Evolutionary conservation across 164 flowering plant genomes (phyloP).

Genomic region (Paratinospora sagittata): DNA sequence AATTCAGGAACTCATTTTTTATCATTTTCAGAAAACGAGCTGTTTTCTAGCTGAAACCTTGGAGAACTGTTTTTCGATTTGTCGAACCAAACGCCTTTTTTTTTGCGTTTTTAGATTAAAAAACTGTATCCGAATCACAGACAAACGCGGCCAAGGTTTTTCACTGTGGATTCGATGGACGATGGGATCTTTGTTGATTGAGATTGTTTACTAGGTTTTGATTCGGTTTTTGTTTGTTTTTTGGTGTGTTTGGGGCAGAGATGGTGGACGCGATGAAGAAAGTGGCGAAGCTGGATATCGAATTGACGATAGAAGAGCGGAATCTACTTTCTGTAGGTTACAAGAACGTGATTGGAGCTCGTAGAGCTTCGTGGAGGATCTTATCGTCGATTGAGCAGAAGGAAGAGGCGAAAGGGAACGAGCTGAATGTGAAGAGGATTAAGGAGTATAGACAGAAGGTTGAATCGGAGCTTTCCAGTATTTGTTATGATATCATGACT

Average conservation of each 20-base stretch:
- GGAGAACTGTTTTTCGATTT: too few relatives aligned
- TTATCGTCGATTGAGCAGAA: conserved; percentile 62
- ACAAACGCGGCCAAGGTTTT: not conserved
- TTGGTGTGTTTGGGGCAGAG: conserved; percentile 23
- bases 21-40: too few relatives aligned
- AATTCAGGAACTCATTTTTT: too few relatives aligned
- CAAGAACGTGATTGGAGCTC: conserved; percentile 58
- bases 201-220: not conserved
- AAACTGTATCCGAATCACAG: too few relatives aligned
- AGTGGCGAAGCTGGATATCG: conserved; percentile 51
- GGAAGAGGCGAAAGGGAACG: conserved; percentile 55
- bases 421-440: conserved; percentile 44
- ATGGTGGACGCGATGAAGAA: conserved; percentile 65
- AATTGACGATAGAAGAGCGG: conserved; percentile 57
- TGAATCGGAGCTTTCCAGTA: conserved; percentile 42
- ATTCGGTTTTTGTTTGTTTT: not conserved
- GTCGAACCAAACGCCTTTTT: too few relatives aligned
- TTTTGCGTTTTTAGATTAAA: too few relatives aligned
- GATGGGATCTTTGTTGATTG: not conserved
- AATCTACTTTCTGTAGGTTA: conserved; percentile 60
- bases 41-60: too few relatives aligned
- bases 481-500: conserved; percentile 48
- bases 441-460: conserved; percentile 51
- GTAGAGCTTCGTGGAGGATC: conserved; percentile 64
- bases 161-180: not conserved